phyloP scores from a whole-genome alignment of 2,329 filamentous ascomycete genomes.

The Penicillium sp. region DNA sequence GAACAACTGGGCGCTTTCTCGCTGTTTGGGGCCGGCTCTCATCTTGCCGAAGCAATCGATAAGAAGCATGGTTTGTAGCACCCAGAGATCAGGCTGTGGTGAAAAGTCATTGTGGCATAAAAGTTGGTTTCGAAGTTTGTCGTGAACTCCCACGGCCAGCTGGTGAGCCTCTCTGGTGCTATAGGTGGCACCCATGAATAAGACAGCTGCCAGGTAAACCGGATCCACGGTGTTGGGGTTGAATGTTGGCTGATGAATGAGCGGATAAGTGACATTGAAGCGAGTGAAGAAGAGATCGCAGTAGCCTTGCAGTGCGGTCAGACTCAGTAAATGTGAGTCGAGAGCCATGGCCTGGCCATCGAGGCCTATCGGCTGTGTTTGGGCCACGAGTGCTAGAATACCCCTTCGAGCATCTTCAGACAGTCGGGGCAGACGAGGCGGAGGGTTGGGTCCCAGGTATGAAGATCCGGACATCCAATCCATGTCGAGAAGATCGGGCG shows the following conservation, averaged over 20 bases:
- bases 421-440: conserved; percentile 20
- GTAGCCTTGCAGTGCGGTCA: conserved; percentile 51
- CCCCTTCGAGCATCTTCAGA: conserved; percentile 33
- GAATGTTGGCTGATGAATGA: conserved; percentile 57
- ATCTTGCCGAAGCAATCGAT: conserved; percentile 63
- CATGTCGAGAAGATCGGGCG: conserved; percentile 17
- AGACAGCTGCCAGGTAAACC: conserved; percentile 50
- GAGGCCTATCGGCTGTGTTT: conserved; percentile 46
- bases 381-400: conserved; percentile 50
- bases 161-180: conserved; percentile 55
- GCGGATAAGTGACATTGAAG: conserved; percentile 57
- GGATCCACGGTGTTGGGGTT: conserved; percentile 48
- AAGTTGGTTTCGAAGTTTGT: conserved; percentile 56
- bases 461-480: conserved; percentile 28
- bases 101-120: conserved; percentile 55
- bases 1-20: conserved; percentile 59
- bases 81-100: conserved; percentile 56
- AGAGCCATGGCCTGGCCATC: conserved; percentile 46
- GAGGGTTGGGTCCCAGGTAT: conserved; percentile 5
- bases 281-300: conserved; percentile 56
- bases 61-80: conserved; percentile 56
- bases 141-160: conserved; percentile 58
- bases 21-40: conserved; percentile 57
- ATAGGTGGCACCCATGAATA: conserved; percentile 60
- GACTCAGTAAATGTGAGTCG: conserved; percentile 50